A percentile compares a stretch with the other conserved stretches of the same genome.
Evolutionary conservation across 2,329 filamentous ascomycete genomes (phyloP).

Genomic region (Juglanconis oblonga): DNA sequence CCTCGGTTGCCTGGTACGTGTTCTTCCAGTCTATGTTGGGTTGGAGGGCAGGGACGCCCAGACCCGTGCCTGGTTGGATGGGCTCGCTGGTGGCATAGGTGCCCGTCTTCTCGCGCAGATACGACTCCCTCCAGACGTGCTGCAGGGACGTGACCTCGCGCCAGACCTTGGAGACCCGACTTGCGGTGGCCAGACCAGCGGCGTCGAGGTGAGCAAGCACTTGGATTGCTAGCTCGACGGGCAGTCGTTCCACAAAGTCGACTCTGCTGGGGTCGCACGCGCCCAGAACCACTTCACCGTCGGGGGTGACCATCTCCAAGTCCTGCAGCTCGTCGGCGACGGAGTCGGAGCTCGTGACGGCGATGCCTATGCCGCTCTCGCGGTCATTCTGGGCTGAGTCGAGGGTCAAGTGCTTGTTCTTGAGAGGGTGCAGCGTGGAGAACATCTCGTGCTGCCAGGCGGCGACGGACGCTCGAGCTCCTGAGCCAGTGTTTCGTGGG

Average conservation of each 20-base stretch:
- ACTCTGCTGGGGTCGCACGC: constrained; percentile 38
- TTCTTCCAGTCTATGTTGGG: constrained; percentile 79
- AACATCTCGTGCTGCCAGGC: constrained; percentile 55
- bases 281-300: constrained; percentile 31
- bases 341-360: constrained; percentile 42
- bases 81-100: constrained; percentile 58
- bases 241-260: constrained; percentile 56
- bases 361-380: constrained; percentile 64
- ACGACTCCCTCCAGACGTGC: constrained; percentile 63
- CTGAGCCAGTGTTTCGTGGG: constrained; percentile 56
- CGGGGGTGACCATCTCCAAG: constrained; percentile 14
- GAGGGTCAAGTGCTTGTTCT: constrained; percentile 42
- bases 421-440: constrained; percentile 19
- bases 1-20: constrained; percentile 74
- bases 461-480: constrained; percentile 57
- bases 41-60: constrained; percentile 52
- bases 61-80: constrained; percentile 50
- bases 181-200: constrained; percentile 45
- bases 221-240: constrained; percentile 57
- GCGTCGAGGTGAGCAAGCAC: constrained; percentile 57
- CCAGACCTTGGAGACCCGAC: constrained; percentile 52
- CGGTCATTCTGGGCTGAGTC: constrained; percentile 53
- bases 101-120: constrained; percentile 56
- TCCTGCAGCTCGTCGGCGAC: constrained; percentile 29
- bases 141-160: constrained; percentile 44